phyloP scores from a whole-genome alignment of 345 rosid species.

The Odontarrhena argentea region DNA sequence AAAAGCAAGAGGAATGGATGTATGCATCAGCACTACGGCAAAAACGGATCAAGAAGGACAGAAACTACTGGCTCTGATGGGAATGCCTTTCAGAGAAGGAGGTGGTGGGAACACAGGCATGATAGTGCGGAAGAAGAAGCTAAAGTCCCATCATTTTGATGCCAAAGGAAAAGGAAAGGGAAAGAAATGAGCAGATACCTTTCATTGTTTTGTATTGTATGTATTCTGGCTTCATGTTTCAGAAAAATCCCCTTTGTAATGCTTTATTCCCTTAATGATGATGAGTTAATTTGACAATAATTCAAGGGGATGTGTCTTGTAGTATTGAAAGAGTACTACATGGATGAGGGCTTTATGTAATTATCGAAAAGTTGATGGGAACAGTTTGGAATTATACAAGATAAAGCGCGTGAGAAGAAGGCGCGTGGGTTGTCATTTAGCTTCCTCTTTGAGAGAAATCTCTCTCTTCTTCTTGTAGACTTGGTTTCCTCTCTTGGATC shows the following conservation, averaged over 20 bases:
- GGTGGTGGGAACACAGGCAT: constrained; percentile 39
- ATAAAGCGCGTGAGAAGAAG: constrained; percentile 26
- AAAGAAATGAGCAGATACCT: constrained; percentile 47
- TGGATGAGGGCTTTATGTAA: neutral
- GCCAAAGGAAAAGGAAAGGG: constrained; percentile 60
- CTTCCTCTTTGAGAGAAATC: constrained; percentile 25
- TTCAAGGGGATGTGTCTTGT: constrained; percentile 1
- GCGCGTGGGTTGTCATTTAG: constrained; percentile 28
- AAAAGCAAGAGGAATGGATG: constrained; percentile 87
- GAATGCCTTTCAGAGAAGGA: constrained; percentile 92
- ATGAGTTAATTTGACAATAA: constrained; percentile 1
- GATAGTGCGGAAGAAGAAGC: constrained; percentile 68
- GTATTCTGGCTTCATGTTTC: constrained; percentile 18
- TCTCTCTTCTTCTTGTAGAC: constrained; percentile 29
- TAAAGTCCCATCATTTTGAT: constrained; percentile 77
- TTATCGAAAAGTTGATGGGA: constrained; percentile 1
- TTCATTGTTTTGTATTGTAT: constrained; percentile 22
- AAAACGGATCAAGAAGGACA: constrained; percentile 77
- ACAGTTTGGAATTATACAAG: constrained; percentile 1
- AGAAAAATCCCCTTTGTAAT: constrained; percentile 18
- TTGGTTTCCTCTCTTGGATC: constrained; percentile 35
- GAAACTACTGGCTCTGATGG: constrained; percentile 81
- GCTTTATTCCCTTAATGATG: neutral
- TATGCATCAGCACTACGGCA: constrained; percentile 87
- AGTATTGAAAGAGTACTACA: neutral